Evolutionary conservation across 352 stramenopile genomes (phyloP), one percentile per base, ranked within the genome.

Genomic region (Pythium sukuiense): DNA sequence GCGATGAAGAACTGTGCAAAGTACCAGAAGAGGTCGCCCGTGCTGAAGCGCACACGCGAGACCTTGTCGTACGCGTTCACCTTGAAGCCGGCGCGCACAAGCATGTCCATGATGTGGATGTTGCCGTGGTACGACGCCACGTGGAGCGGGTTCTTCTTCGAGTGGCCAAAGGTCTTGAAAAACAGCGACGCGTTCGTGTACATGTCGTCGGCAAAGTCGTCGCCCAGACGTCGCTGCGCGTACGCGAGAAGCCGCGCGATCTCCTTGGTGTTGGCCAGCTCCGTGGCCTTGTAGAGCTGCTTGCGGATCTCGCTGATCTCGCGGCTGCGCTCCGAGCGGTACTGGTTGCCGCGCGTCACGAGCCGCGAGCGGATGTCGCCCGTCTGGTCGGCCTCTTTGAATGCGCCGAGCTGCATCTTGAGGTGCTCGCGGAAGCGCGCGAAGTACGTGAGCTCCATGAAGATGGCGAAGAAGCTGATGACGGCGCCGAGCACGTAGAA

Each of bases 341-440:
- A 84, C 29, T 69, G 72, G 32, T 59, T 68, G 41, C 72, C 60
- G 24, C 72, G 67, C 16, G 66, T 49, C 20, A 74, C 49, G 16
- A 89, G 55, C 4, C 81, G 77, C 16, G 81, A 77, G 27, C 85
- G 85, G 32, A 94, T 79, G 45, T 87, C 81, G n/a, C 86, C 86
- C 1, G 84, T 95, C 57, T 95, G 86, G 56, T 92, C 84, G 29
- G 76, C 82, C 61, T 95, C 86, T 55, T 91, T 87, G 69, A 92
- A 93, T 1, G 86, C 87, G 9, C 87, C 87, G 12, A 95, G 73
- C 63, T 92, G 85, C 87, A 93, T 92, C 67, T 89, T 92, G 57
- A 95, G 64, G 57, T 95, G 87, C 67, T 95, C 87, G 35, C 87
- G 81, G 71, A 95, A 95, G 12, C 85, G 87, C 24, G 85, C 80